Evolutionary conservation across 2,329 filamentous ascomycete species (phyloP).

Genomic region (Hymenoscyphus fraxineus): DNA sequence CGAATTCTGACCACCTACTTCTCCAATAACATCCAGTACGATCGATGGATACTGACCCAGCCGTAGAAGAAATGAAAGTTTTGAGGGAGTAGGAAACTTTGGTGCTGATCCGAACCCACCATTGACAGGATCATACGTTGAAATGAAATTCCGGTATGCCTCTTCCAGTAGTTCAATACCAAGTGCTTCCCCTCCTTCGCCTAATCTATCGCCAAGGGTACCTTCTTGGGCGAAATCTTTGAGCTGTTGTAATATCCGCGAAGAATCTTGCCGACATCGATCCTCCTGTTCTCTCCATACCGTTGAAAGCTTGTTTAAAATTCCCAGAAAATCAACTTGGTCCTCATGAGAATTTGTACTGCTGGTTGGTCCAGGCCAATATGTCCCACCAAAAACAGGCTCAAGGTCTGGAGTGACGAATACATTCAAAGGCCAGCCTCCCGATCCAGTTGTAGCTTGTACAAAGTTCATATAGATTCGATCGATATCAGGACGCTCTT

Average conservation of each 20-base stretch:
- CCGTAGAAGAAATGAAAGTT: slow-evolving; percentile 76
- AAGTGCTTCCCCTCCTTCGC: slow-evolving; percentile 59
- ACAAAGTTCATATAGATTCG: slow-evolving; percentile 98
- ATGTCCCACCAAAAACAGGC: slow-evolving; percentile 93
- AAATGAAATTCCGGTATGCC: slow-evolving; percentile 74
- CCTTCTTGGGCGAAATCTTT: slow-evolving; percentile 87
- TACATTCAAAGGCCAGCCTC: slow-evolving; percentile 95
- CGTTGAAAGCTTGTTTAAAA: slow-evolving; percentile 71
- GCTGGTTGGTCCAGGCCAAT: slow-evolving; percentile 65
- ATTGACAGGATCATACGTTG: slow-evolving; percentile 73
- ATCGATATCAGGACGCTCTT: slow-evolving; percentile 91
- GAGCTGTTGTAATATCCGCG: slow-evolving; percentile 75
- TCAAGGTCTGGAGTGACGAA: slow-evolving; percentile 91
- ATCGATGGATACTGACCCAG: slow-evolving; percentile 67
- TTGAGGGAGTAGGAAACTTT: slow-evolving; percentile 87
- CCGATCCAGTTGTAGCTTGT: slow-evolving; percentile 83
- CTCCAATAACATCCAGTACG: slow-evolving; percentile 84
- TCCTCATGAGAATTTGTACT: slow-evolving; percentile 44
- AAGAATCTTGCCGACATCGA: slow-evolving; percentile 78
- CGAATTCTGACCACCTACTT: slow-evolving; percentile 69
- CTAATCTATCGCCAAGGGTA: slow-evolving; percentile 49
- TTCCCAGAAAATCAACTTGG: slow-evolving; percentile 75
- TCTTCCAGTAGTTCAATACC: slow-evolving; percentile 92
- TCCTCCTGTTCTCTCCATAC: slow-evolving; percentile 81
- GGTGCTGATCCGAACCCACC: slow-evolving; percentile 78